phyloP scores from a whole-genome alignment of 2,329 filamentous ascomycete species.

The Fusarium humuli region DNA sequence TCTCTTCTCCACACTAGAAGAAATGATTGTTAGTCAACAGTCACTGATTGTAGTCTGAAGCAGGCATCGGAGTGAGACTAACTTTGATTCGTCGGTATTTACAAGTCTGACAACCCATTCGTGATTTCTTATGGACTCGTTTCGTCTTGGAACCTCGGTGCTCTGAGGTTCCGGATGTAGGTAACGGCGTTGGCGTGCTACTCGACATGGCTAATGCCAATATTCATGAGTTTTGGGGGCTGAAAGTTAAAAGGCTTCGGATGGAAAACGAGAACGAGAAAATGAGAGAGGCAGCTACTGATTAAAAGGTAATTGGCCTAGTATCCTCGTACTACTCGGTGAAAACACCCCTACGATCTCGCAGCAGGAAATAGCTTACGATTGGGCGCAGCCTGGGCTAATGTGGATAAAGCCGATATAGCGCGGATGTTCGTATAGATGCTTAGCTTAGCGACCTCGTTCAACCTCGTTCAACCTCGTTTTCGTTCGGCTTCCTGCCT shows the following conservation, averaged over 20 bases:
- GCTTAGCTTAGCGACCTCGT: neutral
- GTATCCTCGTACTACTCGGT: rapidly evolving
- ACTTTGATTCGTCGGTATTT: neutral
- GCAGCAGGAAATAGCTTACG: rapidly evolving
- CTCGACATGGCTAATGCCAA: neutral
- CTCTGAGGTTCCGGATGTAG: neutral
- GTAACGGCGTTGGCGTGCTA: neutral
- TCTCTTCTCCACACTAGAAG: conserved; percentile 1
- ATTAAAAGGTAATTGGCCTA: neutral
- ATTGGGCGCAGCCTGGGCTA: rapidly evolving
- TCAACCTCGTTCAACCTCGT: neutral
- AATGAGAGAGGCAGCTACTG: neutral
- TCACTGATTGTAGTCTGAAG: rapidly evolving
- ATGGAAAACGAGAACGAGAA: neutral
- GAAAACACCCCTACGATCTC: neutral
- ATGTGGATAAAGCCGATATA: neutral
- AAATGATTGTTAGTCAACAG: rapidly evolving
- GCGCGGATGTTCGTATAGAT: neutral
- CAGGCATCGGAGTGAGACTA: rapidly evolving
- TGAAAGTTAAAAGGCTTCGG: neutral
- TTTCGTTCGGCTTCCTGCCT: neutral
- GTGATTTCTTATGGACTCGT: neutral
- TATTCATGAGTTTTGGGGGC: rapidly evolving
- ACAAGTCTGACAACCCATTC: neutral
- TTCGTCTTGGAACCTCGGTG: neutral